These are phyloP conservation scores for Globisporangium cystogenes DNA, from an alignment of 352 stramenopile species.

Conservation along the genomic window DNA sequence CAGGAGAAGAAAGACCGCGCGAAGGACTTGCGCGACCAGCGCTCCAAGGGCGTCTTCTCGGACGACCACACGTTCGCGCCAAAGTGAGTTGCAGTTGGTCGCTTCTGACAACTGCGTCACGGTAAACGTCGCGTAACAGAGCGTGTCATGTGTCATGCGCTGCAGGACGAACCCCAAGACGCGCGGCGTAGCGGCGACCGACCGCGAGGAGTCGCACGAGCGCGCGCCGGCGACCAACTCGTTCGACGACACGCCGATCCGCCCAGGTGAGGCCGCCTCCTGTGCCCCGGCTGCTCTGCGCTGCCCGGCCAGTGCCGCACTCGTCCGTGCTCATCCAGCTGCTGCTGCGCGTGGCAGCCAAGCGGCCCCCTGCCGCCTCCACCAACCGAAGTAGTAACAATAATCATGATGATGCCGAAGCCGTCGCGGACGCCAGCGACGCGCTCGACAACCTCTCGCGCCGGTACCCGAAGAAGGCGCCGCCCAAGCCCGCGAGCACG, in stretches of 20 bases:
- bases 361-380: constrained; percentile 11
- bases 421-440: constrained; percentile 26
- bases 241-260: constrained; percentile 42
- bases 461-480: constrained; percentile 50
- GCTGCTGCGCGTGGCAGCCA: constrained; percentile 15
- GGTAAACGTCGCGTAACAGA: too few relatives aligned
- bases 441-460: constrained; percentile 60
- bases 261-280: constrained; percentile 19
- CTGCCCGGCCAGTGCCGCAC: neutral
- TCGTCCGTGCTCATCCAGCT: neutral
- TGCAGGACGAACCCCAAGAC: constrained; percentile 43
- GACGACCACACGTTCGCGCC: constrained; percentile 75
- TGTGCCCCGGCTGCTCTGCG: neutral
- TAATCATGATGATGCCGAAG: constrained; percentile 31
- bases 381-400: constrained; percentile 46
- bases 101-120: neutral
- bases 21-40: constrained; percentile 67
- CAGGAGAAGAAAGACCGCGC: constrained; percentile 72
- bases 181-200: constrained; percentile 17
- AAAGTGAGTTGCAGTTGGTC: constrained; percentile 33
- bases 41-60: constrained; percentile 56
- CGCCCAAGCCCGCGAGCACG: constrained; percentile 16
- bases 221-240: constrained; percentile 15
- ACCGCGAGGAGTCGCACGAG: constrained; percentile 41
- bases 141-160: too few relatives aligned